phyloP scores from a whole-genome alignment of 148 eudicot genomes.

The Chenopodium formosanum region DNA sequence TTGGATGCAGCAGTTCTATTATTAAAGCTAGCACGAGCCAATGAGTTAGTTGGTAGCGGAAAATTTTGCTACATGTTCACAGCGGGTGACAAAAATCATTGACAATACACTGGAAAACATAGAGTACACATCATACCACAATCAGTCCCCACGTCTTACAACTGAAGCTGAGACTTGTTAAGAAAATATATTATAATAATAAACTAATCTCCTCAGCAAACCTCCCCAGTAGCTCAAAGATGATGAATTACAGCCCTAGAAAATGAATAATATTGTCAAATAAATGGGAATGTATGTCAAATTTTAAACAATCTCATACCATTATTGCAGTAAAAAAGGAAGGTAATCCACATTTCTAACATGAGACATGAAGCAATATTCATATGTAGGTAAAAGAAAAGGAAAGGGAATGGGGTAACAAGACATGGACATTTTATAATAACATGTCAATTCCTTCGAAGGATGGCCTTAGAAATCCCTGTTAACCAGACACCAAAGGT shows the following conservation, averaged over 20 bases:
- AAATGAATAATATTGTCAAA: slow-evolving; percentile 19
- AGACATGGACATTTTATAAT: background rate
- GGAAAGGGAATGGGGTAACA: background rate
- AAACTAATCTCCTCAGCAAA: slow-evolving; percentile 20
- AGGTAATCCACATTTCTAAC: background rate
- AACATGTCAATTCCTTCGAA: background rate
- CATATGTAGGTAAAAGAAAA: background rate
- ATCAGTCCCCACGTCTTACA: background rate
- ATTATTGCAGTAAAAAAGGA: background rate
- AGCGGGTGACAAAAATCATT: background rate
- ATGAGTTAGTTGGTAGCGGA: background rate
- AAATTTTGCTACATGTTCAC: background rate
- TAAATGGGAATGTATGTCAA: background rate
- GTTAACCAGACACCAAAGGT: background rate
- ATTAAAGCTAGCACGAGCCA: background rate
- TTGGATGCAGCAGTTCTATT: background rate
- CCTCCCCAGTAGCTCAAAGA: slow-evolving; percentile 20
- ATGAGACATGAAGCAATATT: background rate
- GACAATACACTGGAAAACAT: background rate
- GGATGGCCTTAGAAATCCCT: background rate
- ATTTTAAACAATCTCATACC: background rate
- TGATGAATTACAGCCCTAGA: slow-evolving; percentile 42
- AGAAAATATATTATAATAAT: background rate
- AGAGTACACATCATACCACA: background rate
- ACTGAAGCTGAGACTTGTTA: background rate